phyloP scores from a whole-genome alignment of 495 filamentous ascomycete species.

The Achaetomiella virescens region DNA sequence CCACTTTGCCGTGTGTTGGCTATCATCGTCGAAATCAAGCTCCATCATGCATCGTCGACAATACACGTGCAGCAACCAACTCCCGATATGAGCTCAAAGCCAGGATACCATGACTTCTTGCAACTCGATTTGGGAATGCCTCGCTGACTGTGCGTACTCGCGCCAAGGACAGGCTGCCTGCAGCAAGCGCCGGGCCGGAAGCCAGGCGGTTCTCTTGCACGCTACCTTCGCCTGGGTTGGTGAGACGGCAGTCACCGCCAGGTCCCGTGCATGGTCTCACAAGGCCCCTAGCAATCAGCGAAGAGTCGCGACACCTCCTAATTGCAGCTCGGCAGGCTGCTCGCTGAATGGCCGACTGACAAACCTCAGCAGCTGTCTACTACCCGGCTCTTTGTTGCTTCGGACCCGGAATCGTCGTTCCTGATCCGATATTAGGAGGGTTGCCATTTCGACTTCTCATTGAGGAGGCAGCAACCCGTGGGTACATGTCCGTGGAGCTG shows the following conservation, averaged over 20 bases:
- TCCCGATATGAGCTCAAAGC: too few relatives aligned
- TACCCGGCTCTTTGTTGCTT: neutral
- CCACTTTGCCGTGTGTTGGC: too few relatives aligned
- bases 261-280: constrained; percentile 8
- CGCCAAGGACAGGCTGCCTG: neutral
- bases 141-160: too few relatives aligned
- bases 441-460: neutral
- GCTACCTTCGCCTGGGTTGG: neutral
- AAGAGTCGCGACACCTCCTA: neutral
- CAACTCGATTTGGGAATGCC: too few relatives aligned
- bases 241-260: constrained; percentile 8
- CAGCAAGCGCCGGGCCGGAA: neutral
- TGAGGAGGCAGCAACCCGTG: too few relatives aligned
- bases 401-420: neutral
- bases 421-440: neutral
- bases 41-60: too few relatives aligned
- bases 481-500: too few relatives aligned
- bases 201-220: too few relatives aligned
- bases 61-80: too few relatives aligned
- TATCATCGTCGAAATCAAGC: too few relatives aligned
- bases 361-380: neutral
- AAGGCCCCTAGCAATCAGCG: neutral
- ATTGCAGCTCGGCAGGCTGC: neutral
- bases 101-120: too few relatives aligned
- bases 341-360: neutral